Evolutionary conservation across 768 basidiomycete species (phyloP).

Genomic region (Trametes maxima): DNA sequence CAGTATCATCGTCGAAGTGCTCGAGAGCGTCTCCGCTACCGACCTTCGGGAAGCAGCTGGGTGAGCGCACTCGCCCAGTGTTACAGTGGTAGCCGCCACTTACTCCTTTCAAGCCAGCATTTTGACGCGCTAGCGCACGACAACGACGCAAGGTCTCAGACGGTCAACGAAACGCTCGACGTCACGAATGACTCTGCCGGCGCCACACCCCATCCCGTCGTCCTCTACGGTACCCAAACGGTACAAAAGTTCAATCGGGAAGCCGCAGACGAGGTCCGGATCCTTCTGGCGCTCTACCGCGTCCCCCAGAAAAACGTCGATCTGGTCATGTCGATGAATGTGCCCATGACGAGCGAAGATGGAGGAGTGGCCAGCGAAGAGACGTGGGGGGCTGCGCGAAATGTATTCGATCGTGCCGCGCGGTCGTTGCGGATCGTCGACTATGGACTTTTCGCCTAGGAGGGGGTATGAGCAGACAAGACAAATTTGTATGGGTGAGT

Average conservation of each 20-base stretch:
- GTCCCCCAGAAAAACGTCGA: constrained; percentile 72
- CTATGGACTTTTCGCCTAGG: constrained; percentile 25
- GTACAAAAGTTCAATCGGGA: constrained; percentile 77
- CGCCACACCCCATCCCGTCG: constrained; percentile 57
- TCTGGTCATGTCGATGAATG: constrained; percentile 82
- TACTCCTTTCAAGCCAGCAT: constrained; percentile 67
- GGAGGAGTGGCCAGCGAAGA: constrained; percentile 41
- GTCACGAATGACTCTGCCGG: constrained; percentile 42
- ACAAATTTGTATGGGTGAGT: too few species aligned
- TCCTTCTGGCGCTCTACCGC: constrained; percentile 83
- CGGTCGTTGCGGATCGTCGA: constrained; percentile 27
- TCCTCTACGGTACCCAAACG: constrained; percentile 68
- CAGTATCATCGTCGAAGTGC: constrained; percentile 84
- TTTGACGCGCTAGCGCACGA: constrained; percentile 91
- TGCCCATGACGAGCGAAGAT: constrained; percentile 57
- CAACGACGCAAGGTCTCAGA: constrained; percentile 64
- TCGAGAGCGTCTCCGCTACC: constrained; percentile 66
- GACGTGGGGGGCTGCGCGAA: constrained; percentile 13
- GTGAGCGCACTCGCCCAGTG: constrained; percentile 40
- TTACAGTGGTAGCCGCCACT: neutral
- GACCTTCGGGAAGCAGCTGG: constrained; percentile 65
- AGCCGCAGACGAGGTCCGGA: constrained; percentile 65
- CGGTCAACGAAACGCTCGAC: constrained; percentile 46
- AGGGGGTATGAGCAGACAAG: neutral
- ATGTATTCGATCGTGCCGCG: constrained; percentile 18